Evolutionary conservation across 257 asterid genomes (phyloP).

Genomic region (Sherardia arvensis): DNA sequence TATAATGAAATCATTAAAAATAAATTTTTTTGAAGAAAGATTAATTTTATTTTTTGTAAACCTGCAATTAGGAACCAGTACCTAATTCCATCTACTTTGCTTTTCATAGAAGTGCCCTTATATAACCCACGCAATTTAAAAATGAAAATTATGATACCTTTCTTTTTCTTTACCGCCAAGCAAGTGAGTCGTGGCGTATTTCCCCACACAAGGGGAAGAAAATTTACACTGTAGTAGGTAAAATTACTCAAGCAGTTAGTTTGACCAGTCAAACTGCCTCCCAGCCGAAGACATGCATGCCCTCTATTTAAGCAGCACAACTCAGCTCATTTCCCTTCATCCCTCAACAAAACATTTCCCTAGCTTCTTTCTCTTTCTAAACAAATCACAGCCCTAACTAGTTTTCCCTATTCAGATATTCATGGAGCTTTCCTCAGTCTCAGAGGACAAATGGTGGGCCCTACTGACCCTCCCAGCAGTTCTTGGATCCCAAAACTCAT

Average conservation of each 20-base stretch:
- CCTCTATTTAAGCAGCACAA: constrained; percentile 32
- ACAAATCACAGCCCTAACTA: not conserved
- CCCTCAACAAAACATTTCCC: not conserved
- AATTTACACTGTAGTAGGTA: not conserved
- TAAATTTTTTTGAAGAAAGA: too few relatives aligned
- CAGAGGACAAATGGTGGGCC: constrained; percentile 33
- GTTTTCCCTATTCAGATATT: not conserved
- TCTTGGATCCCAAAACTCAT: constrained; percentile 26
- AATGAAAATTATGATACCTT: too few relatives aligned
- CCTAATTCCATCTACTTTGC: too few relatives aligned
- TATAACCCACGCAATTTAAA: too few relatives aligned
- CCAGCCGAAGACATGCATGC: constrained; percentile 20
- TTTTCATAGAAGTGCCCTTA: too few relatives aligned
- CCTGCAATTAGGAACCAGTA: too few relatives aligned
- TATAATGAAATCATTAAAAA: too few relatives aligned
- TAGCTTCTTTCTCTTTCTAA: not conserved
- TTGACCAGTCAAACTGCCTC: constrained; percentile 10
- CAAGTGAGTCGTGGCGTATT: too few relatives aligned
- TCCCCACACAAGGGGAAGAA: too few relatives aligned
- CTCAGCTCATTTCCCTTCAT: not conserved
- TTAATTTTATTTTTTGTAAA: too few relatives aligned
- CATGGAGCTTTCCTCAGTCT: constrained; percentile 31
- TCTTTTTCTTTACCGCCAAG: not conserved
- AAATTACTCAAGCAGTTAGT: not conserved
- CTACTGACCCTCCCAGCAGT: constrained; percentile 32